phyloP scores from a whole-genome alignment of 805 yeast species.

The Huiozyma sinensis region DNA sequence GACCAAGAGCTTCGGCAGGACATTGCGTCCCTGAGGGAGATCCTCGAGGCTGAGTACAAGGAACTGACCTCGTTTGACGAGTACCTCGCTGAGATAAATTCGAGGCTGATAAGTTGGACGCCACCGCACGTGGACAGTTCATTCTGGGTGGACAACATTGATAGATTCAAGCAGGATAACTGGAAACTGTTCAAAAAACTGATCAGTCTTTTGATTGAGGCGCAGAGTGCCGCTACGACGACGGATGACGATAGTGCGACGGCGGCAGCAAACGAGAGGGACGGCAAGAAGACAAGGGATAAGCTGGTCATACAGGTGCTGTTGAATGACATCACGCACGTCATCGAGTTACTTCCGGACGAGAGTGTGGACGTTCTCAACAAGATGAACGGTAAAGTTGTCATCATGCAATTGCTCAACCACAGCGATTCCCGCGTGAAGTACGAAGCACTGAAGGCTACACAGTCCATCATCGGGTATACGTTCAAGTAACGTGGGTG shows the following conservation, averaged over 20 bases:
- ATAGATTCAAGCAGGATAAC: constrained; percentile 63
- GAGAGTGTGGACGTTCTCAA: constrained; percentile 46
- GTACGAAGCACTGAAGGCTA: constrained; percentile 89
- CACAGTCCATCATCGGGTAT: constrained; percentile 87
- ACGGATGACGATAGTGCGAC: no score
- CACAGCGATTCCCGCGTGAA: constrained; percentile 78
- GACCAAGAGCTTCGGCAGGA: constrained; percentile 84
- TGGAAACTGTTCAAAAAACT: constrained; percentile 63
- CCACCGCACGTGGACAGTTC: constrained; percentile 86
- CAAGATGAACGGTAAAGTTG: constrained; percentile 55
- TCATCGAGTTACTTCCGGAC: constrained; percentile 46
- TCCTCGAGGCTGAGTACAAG: constrained; percentile 62
- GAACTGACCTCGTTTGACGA: constrained; percentile 88
- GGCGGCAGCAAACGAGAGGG: constrained; percentile 20
- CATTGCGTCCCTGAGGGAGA: constrained; percentile 44
- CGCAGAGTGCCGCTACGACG: constrained; percentile 17
- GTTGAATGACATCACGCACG: constrained; percentile 54
- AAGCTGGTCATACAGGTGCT: constrained; percentile 43
- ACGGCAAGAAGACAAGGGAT: constrained; percentile 14
- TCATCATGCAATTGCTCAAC: constrained; percentile 76
- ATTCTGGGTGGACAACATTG: constrained; percentile 81
- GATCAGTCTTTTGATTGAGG: constrained; percentile 37
- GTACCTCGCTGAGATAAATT: constrained; percentile 72
- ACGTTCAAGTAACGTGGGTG: constrained; percentile 30
- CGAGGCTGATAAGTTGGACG: constrained; percentile 72